Evolutionary conservation across 495 filamentous ascomycete genomes (phyloP), one percentile per base, ranked within the genome.

Genomic region (Hypoxylon subgilvum): DNA sequence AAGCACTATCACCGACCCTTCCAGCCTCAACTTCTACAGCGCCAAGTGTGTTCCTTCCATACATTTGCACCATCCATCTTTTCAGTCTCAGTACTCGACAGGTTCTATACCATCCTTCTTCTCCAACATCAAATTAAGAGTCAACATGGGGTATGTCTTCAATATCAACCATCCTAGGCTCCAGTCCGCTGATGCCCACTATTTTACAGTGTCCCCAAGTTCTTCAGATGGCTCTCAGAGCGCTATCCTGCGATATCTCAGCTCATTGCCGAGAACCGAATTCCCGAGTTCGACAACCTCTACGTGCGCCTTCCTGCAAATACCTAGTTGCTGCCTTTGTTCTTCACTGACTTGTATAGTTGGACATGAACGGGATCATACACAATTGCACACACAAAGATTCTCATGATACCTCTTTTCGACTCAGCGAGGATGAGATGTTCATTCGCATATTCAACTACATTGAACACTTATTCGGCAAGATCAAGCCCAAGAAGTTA

Each of bases 361-460:
- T 96, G 63, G 94, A 98, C 66, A 97, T 97, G 95, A 97, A 99
- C 72, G 95, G 94, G 56, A 99, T 99, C 71, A 97, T 99, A 65
- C 95, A 99, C 71, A 99, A 99, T 71, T 99, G 95, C 71, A 97
- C 95, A 48, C 95, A 99, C 77, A 96, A 89, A 51, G 94, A 99
- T 67, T 87, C 89, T 7, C 64, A 62, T 48, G 91, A 91, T 56
- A 85, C 92, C 2, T 92, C 88, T 0, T 93, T 92, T 68, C 91
- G 93, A 42, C 88, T 99, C 80, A 91, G 87, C 39, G 95, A 99
- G 70, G 95, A 97, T 69, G 88, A 96, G 72, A 97, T 97, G 92
- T 97, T 97, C 72, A 97, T 97, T 57, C 88, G 90, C 17, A 99
- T 99, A 56, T 99, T 99, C 83, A 97, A 97, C 76, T 99, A 99